A percentile compares a stretch with the other conserved stretches of the same genome.
These are phyloP conservation scores for Acer saccharum DNA, from an alignment of 345 rosid species.

Conservation along the genomic window DNA sequence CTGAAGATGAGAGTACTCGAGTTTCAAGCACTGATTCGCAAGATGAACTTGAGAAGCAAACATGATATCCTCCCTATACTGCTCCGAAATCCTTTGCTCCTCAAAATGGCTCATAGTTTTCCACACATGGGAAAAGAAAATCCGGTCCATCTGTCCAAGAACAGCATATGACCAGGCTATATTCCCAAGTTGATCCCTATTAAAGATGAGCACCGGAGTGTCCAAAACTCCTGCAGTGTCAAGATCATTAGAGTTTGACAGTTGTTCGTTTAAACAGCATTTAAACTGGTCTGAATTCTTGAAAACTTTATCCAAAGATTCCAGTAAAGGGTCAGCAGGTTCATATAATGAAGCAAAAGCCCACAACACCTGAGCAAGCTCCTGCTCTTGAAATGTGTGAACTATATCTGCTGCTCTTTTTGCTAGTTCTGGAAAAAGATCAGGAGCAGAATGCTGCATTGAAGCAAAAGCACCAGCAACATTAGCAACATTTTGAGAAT, in stretches of 20 bases:
- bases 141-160: conserved; percentile 64
- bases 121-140: conserved; percentile 77
- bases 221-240: conserved; percentile 30
- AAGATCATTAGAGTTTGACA: conserved; percentile 11
- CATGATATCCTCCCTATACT: conserved; percentile 81
- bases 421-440: conserved; percentile 66
- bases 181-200: conserved; percentile 86
- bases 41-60: conserved; percentile 89
- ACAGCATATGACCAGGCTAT: conserved; percentile 98
- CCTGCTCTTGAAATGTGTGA: conserved; percentile 68
- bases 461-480: conserved; percentile 91
- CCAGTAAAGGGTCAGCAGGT: conserved; percentile 68
- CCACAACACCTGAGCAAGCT: conserved; percentile 89
- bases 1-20: conserved; percentile 77
- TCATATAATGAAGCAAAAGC: conserved; percentile 85
- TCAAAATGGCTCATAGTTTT: conserved; percentile 52
- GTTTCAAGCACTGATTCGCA: conserved; percentile 83
- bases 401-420: conserved; percentile 60
- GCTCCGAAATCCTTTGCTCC: conserved; percentile 86
- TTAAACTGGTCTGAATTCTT: conserved; percentile 45
- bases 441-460: conserved; percentile 80
- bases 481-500: conserved; percentile 92
- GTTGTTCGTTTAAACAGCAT: conserved; percentile 40
- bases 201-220: conserved; percentile 57
- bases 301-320: conserved; percentile 68